Evolutionary conservation across 78 protist genomes (phyloP), one percentile per base, ranked within the genome.

Genomic region (Salpingoeca rosetta): DNA sequence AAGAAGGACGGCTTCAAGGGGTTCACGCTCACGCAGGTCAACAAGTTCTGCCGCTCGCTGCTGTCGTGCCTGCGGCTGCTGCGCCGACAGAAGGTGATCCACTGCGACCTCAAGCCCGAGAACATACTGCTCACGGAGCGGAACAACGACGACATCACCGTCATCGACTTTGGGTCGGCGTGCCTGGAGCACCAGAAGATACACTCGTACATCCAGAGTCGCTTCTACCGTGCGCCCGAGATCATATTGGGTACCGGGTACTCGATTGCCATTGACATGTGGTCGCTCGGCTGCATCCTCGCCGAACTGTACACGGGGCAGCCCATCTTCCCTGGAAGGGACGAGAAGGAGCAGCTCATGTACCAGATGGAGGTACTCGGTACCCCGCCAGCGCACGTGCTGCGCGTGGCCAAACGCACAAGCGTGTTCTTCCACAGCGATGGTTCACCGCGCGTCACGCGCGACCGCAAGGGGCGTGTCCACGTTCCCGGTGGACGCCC

Each of bases 21-120:
- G 35, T 57, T 92, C 57, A 12, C 82, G 2, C 44, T 89, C 37
- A 3, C 37, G 17, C 87, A 87, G 17, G 43, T 92, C 27, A 72
- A 74, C 25, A 7, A 91, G 38, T 92, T 96, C 78, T 92, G 95
- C 37, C 83, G 88, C 38, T 98, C 96, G 89, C 84, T 98, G 3
- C 91, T 96, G 0, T 41, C 85, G 40, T 89, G 97, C 35, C 88
- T 98, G 22, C 38, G 76, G 41, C 91, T 91, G 36, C 82, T 96
- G 42, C 76, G 89, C 27, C 43, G 85, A 35, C 72, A 89, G 86
- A 74, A 81, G 78, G 91, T 90, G 78, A 95, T 98, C 65, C 99
- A 98, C 91, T 96, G 98, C 73, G 99, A 98, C 84, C 84, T 98
- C 79, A 96, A 95, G 87, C 98, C 98, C 1, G 98, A 98, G 84